These are phyloP conservation scores for Amniculicola lignicola DNA, from an alignment of 495 filamentous ascomycete genomes.

Conservation along the genomic window DNA sequence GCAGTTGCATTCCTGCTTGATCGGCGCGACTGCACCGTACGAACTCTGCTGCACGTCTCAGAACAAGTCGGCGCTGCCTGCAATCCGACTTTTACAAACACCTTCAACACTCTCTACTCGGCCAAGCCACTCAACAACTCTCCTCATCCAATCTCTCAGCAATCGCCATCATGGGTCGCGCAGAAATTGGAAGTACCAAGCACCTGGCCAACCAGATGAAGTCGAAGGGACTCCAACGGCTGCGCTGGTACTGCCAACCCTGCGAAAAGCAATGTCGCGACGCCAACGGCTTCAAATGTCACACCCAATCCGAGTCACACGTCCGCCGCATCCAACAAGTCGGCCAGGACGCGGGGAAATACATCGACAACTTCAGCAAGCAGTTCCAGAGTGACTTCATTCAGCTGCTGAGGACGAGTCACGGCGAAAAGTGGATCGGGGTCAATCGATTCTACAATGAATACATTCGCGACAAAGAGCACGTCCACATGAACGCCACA, in stretches of 20 bases:
- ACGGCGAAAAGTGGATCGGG: constrained; percentile 81
- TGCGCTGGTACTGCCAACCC: constrained; percentile 81
- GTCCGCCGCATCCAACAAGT: constrained; percentile 81
- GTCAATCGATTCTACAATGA: constrained; percentile 93
- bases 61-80: too few relatives aligned
- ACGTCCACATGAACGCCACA: constrained; percentile 92
- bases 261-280: constrained; percentile 62
- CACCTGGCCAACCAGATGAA: constrained; percentile 87
- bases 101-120: too few relatives aligned
- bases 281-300: constrained; percentile 73
- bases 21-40: too few relatives aligned
- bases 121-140: too few relatives aligned
- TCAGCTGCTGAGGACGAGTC: constrained; percentile 66
- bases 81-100: too few relatives aligned
- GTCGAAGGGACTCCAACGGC: constrained; percentile 76
- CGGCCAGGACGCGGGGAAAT: constrained; percentile 75
- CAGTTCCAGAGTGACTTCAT: constrained; percentile 83
- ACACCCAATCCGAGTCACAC: constrained; percentile 76
- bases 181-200: constrained; percentile 85
- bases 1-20: too few relatives aligned
- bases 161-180: constrained; percentile 74
- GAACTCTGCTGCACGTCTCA: too few relatives aligned
- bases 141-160: too few relatives aligned
- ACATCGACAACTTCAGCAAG: constrained; percentile 69
- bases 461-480: constrained; percentile 74